Base-by-base conservation (phyloP, 768 basidiomycete genomes). In the Mycena filopes region DNA sequence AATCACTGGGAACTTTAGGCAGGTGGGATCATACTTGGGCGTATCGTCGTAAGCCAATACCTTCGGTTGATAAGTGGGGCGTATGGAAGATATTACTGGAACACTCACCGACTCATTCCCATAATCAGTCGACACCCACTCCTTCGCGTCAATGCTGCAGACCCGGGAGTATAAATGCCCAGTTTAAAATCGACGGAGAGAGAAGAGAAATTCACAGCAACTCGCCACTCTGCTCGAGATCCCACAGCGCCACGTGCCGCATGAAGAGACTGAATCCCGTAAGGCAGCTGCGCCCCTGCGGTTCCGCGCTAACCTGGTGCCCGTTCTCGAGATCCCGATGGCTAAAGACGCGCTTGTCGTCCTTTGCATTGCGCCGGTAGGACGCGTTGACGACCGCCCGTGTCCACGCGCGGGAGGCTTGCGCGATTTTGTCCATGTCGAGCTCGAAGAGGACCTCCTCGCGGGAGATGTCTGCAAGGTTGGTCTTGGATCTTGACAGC, bases 191-290 rank as follows among this genome's bases (percentile, higher is more conserved):
- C n/a, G 4, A 9, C 9, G 20, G 4, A 45, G 15, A 31, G 31
- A 55, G 43, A n/a, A n/a, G n/a, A n/a, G n/a, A 11, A 12, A 50
- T 53, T 12, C 55, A 66, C 65, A 7, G 5, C 9, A 66, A 20
- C n/a, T 61, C 48, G 0, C 55, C 60, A 4, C 1, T 12, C 13
- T 36, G 38, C 29, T 61, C 65, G 46, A 61, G 40, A 21, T 66
- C 65, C 59, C 59, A 56, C 7, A 66, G 28, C 9, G 65, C 60
- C 0, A 62, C 55, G 25, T 67, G 66, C 6, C 60, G 55, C 66
- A 67, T 67, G 8, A 67, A 62, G 10, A 62, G 50, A 26, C 33
- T 47, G 42, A 67, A 62, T 1, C 65, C 60, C 0, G 43, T 57
- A 2, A 67, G 38, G 21, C 66, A 62, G 55, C 60, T 67, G 7